A percentile compares a stretch with the other conserved stretches of the same genome.
These are phyloP conservation scores for Botryosphaeria dothidea DNA, from an alignment of 2,329 filamentous ascomycete genomes.

Conservation along the genomic window DNA sequence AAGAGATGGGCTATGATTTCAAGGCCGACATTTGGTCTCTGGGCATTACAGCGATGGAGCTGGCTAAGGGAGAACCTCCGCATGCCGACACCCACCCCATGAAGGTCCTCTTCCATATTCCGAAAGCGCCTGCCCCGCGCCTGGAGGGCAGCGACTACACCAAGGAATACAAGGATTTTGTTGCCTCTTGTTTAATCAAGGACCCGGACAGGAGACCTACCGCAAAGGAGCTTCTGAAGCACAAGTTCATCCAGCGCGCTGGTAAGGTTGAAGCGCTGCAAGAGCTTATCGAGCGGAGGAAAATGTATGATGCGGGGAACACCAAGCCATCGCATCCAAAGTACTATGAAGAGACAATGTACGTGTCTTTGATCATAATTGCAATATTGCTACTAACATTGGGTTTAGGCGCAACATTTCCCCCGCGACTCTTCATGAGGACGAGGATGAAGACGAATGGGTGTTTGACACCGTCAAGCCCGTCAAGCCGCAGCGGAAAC, in stretches of 20 bases:
- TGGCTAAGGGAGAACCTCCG: slow-evolving; percentile 89
- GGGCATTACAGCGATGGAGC: slow-evolving; percentile 88
- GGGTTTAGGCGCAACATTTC: slow-evolving; percentile 62
- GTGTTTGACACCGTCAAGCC: slow-evolving; percentile 91
- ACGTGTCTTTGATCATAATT: slow-evolving; percentile 29
- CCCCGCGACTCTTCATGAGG: slow-evolving; percentile 38
- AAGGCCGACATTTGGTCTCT: slow-evolving; percentile 98
- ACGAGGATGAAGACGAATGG: slow-evolving; percentile 79
- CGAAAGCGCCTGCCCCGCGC: slow-evolving; percentile 81
- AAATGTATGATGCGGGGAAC: slow-evolving; percentile 76
- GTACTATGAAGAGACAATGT: slow-evolving; percentile 92
- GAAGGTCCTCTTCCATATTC: slow-evolving; percentile 96
- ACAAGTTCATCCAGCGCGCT: slow-evolving; percentile 83
- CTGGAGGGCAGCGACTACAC: slow-evolving; percentile 81
- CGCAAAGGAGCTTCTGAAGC: slow-evolving; percentile 82
- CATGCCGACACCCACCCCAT: slow-evolving; percentile 96
- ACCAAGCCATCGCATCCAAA: slow-evolving; percentile 67
- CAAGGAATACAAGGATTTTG: slow-evolving; percentile 91
- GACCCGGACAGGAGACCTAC: slow-evolving; percentile 82
- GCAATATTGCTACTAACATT: neutral
- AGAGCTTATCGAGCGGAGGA: slow-evolving; percentile 80
- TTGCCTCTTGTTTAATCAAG: slow-evolving; percentile 87
- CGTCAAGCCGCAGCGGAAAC: slow-evolving; percentile 48
- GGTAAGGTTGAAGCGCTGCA: slow-evolving; percentile 87
- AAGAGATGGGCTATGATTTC: slow-evolving; percentile 95